These are phyloP conservation scores for Angophora floribunda DNA, from an alignment of 345 rosid species.

Conservation along the genomic window DNA sequence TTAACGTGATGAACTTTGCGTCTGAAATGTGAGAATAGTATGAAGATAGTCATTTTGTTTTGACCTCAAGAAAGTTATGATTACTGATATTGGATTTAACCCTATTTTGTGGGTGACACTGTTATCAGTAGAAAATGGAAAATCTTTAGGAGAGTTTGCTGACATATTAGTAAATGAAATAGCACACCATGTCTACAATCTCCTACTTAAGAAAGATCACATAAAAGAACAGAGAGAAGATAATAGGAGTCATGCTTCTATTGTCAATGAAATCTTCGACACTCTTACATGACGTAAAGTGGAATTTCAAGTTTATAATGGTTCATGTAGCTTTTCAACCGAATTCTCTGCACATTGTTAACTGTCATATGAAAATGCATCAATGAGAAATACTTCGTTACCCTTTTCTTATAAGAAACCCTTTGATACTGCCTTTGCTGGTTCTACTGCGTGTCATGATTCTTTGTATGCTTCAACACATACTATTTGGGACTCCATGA, in stretches of 20 bases:
- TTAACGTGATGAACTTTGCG: not conserved
- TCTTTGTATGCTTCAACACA: not conserved
- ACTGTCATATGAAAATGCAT: not conserved
- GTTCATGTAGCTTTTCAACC: not conserved
- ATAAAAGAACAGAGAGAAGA: not conserved
- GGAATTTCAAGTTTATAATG: not conserved
- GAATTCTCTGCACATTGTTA: not conserved
- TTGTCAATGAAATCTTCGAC: not conserved
- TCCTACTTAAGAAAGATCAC: not conserved
- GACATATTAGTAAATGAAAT: not conserved
- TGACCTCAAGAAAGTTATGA: not conserved
- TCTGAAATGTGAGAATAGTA: not conserved
- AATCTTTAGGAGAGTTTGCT: not conserved
- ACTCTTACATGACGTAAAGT: not conserved
- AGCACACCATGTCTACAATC: not conserved
- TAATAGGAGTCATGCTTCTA: not conserved
- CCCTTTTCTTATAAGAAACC: not conserved
- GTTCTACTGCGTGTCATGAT: not conserved
- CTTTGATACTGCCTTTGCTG: not conserved
- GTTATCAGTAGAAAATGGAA: not conserved
- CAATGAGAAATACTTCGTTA: not conserved
- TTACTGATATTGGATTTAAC: not conserved
- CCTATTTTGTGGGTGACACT: not conserved
- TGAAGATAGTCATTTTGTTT: not conserved
- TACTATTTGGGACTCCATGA: not conserved